A percentile compares a stretch with the other conserved stretches of the same genome.
phyloP scores from a whole-genome alignment of 2,329 filamentous ascomycete genomes.

The Clarireedia hainanense region DNA sequence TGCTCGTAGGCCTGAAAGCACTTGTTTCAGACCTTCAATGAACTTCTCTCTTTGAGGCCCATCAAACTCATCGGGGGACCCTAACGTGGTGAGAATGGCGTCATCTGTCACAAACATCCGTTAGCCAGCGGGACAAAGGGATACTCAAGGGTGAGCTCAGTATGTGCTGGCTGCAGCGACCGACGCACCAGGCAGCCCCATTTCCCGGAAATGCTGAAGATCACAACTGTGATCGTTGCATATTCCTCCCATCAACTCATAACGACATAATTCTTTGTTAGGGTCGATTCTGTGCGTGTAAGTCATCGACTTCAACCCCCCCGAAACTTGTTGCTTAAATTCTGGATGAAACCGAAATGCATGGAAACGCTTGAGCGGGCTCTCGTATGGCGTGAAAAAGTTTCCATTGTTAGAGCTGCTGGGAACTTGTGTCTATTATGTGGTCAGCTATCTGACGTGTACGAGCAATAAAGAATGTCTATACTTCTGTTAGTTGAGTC shows the following conservation, averaged over 20 bases:
- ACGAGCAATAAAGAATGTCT: slow-evolving; percentile 12
- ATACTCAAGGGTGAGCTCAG: slow-evolving; percentile 18
- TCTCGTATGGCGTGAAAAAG: slow-evolving; percentile 61
- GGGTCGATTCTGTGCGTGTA: slow-evolving; percentile 88
- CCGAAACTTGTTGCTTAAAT: slow-evolving; percentile 60
- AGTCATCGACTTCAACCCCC: slow-evolving; percentile 81
- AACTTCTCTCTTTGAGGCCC: slow-evolving; percentile 54
- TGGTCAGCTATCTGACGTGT: slow-evolving; percentile 18
- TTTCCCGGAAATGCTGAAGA: slow-evolving; percentile 71
- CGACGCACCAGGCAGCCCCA: slow-evolving; percentile 68
- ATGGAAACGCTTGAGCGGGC: slow-evolving; percentile 73
- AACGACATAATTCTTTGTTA: slow-evolving; percentile 65
- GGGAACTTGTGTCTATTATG: slow-evolving; percentile 12
- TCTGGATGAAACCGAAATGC: slow-evolving; percentile 84
- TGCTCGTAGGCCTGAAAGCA: slow-evolving; percentile 52
- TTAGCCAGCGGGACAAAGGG: slow-evolving; percentile 33
- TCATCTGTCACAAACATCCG: slow-evolving; percentile 47
- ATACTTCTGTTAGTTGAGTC: slow-evolving; percentile 20
- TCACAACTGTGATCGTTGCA: slow-evolving; percentile 70
- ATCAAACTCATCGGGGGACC: slow-evolving; percentile 55
- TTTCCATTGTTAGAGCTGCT: slow-evolving; percentile 8
- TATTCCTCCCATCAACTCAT: slow-evolving; percentile 59
- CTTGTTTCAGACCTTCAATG: slow-evolving; percentile 50
- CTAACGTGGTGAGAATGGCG: slow-evolving; percentile 64
- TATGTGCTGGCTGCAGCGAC: slow-evolving; percentile 20